Conservation (phyloP, 2,329 filamentous ascomycete genomes). For the Arachnomyces sp. region DNA sequence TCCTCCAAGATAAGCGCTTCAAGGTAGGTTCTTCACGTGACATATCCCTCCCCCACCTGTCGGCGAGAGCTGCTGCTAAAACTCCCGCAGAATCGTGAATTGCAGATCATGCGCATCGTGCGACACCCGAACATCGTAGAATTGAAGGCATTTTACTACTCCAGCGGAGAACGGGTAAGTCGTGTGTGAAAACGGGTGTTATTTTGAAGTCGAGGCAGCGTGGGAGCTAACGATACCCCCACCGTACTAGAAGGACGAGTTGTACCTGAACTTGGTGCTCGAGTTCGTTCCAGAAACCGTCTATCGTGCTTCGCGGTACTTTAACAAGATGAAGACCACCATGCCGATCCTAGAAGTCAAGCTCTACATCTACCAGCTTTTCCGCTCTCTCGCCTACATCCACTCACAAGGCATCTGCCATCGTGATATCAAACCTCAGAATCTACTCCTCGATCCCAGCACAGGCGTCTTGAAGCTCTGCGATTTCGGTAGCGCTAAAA, state of each 20-base stretch:
- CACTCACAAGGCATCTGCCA: constrained; percentile 99
- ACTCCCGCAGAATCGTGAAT: constrained; percentile 73
- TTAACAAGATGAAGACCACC: constrained; percentile 99
- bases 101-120: constrained; percentile 99
- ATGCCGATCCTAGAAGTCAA: constrained; percentile 99
- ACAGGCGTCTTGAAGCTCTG: constrained; percentile 93
- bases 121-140: constrained; percentile 98
- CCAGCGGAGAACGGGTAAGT: constrained; percentile 90
- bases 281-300: constrained; percentile 98
- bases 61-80: constrained; percentile 22
- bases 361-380: constrained; percentile 98
- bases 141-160: constrained; percentile 98
- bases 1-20: constrained; percentile 98
- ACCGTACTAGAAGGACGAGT: constrained; percentile 76
- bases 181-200: constrained; percentile 3
- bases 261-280: constrained; percentile 95
- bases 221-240: not conserved
- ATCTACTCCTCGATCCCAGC: constrained; percentile 82
- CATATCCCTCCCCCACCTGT: not conserved
- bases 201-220: not conserved
- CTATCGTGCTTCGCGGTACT: constrained; percentile 94
- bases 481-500: constrained; percentile 98
- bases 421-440: constrained; percentile 98
- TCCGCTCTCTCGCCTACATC: constrained; percentile 96
- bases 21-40: constrained; percentile 55